phyloP scores from a whole-genome alignment of 306 rosid species.

The Acacia melanoxylon region DNA sequence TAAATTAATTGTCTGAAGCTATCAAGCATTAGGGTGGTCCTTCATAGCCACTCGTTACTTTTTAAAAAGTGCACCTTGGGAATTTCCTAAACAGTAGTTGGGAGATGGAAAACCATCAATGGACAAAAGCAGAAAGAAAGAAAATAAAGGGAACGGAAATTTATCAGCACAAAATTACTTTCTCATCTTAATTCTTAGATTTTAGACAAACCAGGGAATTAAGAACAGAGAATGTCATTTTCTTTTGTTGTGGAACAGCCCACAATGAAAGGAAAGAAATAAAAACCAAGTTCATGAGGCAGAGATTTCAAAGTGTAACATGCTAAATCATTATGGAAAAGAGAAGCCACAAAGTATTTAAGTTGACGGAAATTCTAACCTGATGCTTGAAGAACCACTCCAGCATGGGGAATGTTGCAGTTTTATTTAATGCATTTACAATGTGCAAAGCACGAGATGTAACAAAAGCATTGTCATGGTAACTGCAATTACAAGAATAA shows the following conservation, averaged over 20 bases:
- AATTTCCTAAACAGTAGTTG: no score
- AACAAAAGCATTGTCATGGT: constrained; percentile 84
- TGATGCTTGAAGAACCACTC: constrained; percentile 84
- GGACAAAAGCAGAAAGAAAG: no score
- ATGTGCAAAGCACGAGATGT: constrained; percentile 86
- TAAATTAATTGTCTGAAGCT: no score
- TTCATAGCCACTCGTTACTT: no score
- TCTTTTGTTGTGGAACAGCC: background rate
- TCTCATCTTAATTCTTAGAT: no score
- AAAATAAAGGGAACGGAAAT: no score
- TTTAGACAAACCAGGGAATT: background rate
- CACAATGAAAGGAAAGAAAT: background rate
- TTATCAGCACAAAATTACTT: background rate
- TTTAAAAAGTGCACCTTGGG: no score
- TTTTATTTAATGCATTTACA: constrained; percentile 49
- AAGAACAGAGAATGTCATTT: background rate
- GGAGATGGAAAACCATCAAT: no score
- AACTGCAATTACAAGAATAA: constrained; percentile 51
- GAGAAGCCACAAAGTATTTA: background rate
- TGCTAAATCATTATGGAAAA: background rate
- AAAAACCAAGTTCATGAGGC: background rate
- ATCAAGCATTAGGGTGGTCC: no score
- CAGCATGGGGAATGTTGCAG: constrained; percentile 72
- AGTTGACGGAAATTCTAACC: constrained; percentile 42
- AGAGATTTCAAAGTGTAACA: background rate